Conservation (phyloP, 148 eudicot species). For the Arctostaphylos glauca region DNA sequence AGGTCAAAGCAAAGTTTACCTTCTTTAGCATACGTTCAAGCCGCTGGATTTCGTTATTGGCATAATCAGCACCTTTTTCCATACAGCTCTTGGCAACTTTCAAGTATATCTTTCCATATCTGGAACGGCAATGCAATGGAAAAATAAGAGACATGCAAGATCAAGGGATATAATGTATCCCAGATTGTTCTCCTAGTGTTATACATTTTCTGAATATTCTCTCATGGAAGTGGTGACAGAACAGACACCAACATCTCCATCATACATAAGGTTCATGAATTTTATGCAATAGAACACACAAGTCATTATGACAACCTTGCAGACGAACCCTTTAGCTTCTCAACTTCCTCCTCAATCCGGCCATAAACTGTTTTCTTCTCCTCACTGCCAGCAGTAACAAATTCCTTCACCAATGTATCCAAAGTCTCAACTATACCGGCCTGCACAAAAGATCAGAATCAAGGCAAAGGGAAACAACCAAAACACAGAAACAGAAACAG, state of each 20-base stretch:
- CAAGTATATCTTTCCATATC: conserved; percentile 83
- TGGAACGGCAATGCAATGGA: conserved; percentile 16
- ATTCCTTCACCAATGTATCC: conserved; percentile 76
- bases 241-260: too few species aligned
- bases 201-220: not conserved
- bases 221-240: not conserved
- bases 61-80: conserved; percentile 88
- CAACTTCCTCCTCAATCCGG: conserved; percentile 73
- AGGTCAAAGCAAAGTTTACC: conserved; percentile 37
- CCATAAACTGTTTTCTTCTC: conserved; percentile 65
- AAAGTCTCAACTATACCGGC: conserved; percentile 69
- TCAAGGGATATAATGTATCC: not conserved
- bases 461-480: not conserved
- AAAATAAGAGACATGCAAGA: not conserved
- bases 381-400: conserved; percentile 57
- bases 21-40: conserved; percentile 84
- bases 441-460: conserved; percentile 28
- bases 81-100: conserved; percentile 82
- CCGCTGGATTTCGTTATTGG: conserved; percentile 75
- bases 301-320: conserved; percentile 51
- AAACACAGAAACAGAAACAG: not conserved
- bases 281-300: not conserved
- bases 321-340: conserved; percentile 74
- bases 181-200: not conserved
- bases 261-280: too few species aligned